These are phyloP conservation scores for Crucibulum laeve DNA, from an alignment of 768 basidiomycete species.

Conservation along the genomic window DNA sequence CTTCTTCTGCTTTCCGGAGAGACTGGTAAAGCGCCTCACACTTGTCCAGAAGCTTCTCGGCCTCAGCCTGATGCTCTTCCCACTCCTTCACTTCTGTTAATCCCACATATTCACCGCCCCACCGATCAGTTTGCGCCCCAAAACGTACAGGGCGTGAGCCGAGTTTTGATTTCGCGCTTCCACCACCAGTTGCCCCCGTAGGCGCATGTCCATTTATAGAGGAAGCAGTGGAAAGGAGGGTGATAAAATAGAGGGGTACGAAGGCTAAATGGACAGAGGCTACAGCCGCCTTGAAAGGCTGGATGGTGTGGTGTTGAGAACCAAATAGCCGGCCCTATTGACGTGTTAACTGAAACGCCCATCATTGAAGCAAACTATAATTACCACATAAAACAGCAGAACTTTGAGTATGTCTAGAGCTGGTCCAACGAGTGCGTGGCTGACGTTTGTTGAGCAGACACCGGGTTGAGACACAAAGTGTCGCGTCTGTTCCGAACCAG, in stretches of 20 bases:
- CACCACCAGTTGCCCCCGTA: too few species aligned
- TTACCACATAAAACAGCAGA: conserved; percentile 58
- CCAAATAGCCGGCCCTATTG: conserved; percentile 63
- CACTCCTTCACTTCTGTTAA: conserved; percentile 45
- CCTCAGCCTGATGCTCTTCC: conserved; percentile 43
- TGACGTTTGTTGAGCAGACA: conserved; percentile 62
- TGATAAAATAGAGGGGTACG: conserved; percentile 48
- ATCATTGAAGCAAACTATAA: conserved; percentile 16
- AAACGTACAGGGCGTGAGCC: conserved; percentile 38
- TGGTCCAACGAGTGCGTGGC: conserved; percentile 37
- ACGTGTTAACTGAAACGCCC: conserved; percentile 1
- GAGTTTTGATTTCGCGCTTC: conserved; percentile 2
- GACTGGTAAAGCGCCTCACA: conserved; percentile 51
- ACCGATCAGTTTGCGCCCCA: conserved; percentile 51
- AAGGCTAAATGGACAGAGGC: conserved; percentile 65
- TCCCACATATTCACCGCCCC: conserved; percentile 53
- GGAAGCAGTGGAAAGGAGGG: conserved; percentile 18
- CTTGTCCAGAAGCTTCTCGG: conserved; percentile 41
- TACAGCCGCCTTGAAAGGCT: conserved; percentile 59
- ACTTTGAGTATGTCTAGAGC: conserved; percentile 46
- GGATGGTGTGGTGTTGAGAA: conserved; percentile 63
- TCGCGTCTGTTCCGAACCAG: conserved; percentile 27
- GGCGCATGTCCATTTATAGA: conserved; percentile 9
- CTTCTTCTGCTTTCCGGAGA: conserved; percentile 21
- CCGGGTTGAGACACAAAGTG: conserved; percentile 72